Base-by-base conservation (phyloP, 1,284 basidiomycete genomes). In the Trichosporon coremiiforme region DNA sequence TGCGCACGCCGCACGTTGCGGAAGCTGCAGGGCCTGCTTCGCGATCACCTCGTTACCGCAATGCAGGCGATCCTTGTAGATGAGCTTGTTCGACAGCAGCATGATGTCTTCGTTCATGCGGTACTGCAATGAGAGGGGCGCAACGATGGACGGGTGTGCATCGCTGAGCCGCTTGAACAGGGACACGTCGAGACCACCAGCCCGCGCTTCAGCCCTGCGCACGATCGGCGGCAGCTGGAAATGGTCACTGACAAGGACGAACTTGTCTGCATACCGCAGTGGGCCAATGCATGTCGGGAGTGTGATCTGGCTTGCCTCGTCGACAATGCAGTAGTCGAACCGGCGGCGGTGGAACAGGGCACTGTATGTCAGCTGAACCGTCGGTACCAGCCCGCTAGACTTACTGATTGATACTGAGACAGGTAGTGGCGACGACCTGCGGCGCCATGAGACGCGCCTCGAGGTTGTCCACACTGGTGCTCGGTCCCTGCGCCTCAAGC, bases 51-150 rank as follows among this genome's bases (percentile, higher is more conserved):
- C 88, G 13, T 87, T 90, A 1, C 95, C 96, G 77, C 94, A 95
- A 50, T 85, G 86, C 64, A 99, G 85, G 22, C 90, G 87, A 67
- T 92, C 88, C 15, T 87, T 84, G 78, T 99, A 99, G 17, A 98
- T 91, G 38, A 99, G 87, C 68, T 87, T 87, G 80, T 99, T 99
- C 4, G 94, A 95, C 12, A 99, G 85, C 8, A 88, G 80, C 96
- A 98, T 99, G 79, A 99, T 98, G 70, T 97, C 94, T 69, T 88
- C 88, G 81, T 96, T 98, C 96, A 99, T 99, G 67, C 97, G 87
- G 80, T 99, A 99, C 80, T 99, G 96, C 66, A 90, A 86, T 0
- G 88, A 87, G 36, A 99, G 87, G 74, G 95, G 90, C 20, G 91
- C 88, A 53, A 98, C 91, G 0, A 94, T 89, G 22, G 89, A 83